Evolutionary conservation across 371 early-diverging fungal species (phyloP).

Genomic region (Mortierella sp.): DNA sequence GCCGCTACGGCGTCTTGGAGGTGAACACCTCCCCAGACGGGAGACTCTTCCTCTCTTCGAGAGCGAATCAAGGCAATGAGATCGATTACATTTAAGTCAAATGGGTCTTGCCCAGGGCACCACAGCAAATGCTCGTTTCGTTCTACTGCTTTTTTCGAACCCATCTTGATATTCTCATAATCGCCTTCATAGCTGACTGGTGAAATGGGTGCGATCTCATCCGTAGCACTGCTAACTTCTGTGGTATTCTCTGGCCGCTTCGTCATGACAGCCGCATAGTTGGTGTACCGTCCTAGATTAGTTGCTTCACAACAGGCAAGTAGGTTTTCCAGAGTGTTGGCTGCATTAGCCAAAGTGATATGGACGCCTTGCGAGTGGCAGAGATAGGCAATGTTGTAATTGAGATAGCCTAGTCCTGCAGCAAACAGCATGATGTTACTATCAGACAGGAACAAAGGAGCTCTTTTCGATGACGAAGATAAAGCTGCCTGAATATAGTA

Average conservation of each 20-base stretch:
- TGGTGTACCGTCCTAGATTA: slow-evolving; percentile 71
- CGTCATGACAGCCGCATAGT: slow-evolving; percentile 49
- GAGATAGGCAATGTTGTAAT: slow-evolving; percentile 87
- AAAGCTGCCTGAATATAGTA: slow-evolving; percentile 46
- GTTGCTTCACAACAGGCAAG: slow-evolving; percentile 75
- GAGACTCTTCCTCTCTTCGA: slow-evolving; percentile 48
- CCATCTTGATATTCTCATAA: slow-evolving; percentile 26
- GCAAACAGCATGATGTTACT: slow-evolving; percentile 69
- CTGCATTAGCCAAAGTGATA: slow-evolving; percentile 64
- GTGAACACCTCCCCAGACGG: slow-evolving; percentile 47
- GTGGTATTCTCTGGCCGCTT: slow-evolving; percentile 7
- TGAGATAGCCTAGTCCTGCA: slow-evolving; percentile 85
- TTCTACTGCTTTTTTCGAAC: background rate
- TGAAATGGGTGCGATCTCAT: slow-evolving; percentile 12
- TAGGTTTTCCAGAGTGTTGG: slow-evolving; percentile 82
- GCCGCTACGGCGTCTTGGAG: slow-evolving; percentile 44
- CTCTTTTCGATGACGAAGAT: slow-evolving; percentile 47
- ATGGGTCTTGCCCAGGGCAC: slow-evolving; percentile 51
- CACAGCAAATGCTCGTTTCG: slow-evolving; percentile 27
- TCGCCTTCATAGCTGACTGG: slow-evolving; percentile 32
- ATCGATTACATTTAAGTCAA: slow-evolving; percentile 36
- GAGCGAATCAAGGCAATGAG: slow-evolving; percentile 35
- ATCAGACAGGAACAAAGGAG: slow-evolving; percentile 78
- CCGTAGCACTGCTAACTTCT: slow-evolving; percentile 3
- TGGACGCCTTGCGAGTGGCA: slow-evolving; percentile 86